These are phyloP conservation scores for Xylaria palmicola DNA, from an alignment of 495 filamentous ascomycete genomes.

Conservation along the genomic window DNA sequence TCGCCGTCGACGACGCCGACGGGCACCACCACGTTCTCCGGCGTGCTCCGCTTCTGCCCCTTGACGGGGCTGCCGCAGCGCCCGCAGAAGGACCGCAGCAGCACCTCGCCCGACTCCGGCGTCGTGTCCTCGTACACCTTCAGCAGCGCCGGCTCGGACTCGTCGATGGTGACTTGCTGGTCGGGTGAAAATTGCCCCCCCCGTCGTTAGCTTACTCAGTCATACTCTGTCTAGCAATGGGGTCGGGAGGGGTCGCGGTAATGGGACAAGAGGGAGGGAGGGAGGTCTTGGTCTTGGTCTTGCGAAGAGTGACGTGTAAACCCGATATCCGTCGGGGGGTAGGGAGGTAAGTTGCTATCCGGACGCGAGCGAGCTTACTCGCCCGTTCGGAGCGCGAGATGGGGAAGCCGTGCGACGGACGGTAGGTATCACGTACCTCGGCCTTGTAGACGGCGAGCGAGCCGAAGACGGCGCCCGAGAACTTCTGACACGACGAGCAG, in stretches of 20 bases:
- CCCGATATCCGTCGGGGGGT: too few relatives aligned
- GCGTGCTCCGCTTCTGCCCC: background rate
- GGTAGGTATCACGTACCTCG: slow-evolving; percentile 9
- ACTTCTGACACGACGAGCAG: slow-evolving; percentile 21
- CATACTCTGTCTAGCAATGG: too few relatives aligned
- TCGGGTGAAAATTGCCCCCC: background rate
- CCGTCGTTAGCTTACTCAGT: background rate
- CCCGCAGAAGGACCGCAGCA: slow-evolving; percentile 18
- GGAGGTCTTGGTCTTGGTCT: too few relatives aligned
- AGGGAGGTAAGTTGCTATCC: too few relatives aligned
- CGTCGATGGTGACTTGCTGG: slow-evolving; percentile 15
- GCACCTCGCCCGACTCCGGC: slow-evolving; percentile 10
- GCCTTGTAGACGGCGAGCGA: background rate
- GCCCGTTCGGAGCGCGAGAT: too few relatives aligned
- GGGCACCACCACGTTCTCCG: background rate
- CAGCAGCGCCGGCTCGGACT: slow-evolving; percentile 5
- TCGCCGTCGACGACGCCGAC: slow-evolving; percentile 21
- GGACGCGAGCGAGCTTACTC: background rate
- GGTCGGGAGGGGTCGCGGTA: too few relatives aligned
- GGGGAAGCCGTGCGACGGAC: background rate
- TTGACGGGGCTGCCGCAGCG: slow-evolving; percentile 16
- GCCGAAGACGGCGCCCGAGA: slow-evolving; percentile 3
- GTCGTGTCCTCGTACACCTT: slow-evolving; percentile 9
- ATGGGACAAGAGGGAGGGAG: background rate
- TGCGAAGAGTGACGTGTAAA: too few relatives aligned